phyloP scores from a whole-genome alignment of 176 grass and related monocot species.

The maize (Zea mays) region DNA sequence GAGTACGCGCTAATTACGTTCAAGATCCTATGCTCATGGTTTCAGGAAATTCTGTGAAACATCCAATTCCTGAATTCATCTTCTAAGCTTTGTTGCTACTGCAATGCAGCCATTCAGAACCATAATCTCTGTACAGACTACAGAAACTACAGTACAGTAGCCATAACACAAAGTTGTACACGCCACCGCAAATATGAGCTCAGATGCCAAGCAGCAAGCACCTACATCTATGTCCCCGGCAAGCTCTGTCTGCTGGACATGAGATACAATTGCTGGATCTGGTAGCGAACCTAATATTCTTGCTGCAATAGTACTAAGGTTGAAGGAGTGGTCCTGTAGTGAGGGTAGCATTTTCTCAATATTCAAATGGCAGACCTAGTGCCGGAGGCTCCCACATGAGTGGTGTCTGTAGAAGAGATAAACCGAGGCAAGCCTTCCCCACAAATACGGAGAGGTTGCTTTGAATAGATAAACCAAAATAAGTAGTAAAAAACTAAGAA shows the following conservation, averaged over 20 bases:
- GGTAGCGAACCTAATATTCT: neutral
- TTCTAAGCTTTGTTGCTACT: neutral
- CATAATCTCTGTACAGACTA: neutral
- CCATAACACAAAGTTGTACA: neutral
- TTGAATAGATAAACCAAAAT: neutral
- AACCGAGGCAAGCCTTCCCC: too few relatives aligned
- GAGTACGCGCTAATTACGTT: too few relatives aligned
- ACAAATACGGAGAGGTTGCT: too few relatives aligned
- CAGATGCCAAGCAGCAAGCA: neutral
- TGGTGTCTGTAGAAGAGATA: too few relatives aligned
- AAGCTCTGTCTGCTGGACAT: neutral
- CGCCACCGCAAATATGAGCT: neutral
- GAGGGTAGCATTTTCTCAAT: neutral
- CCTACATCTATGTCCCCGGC: neutral
- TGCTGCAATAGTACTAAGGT: neutral
- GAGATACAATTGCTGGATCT: neutral
- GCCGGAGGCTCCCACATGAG: too few relatives aligned
- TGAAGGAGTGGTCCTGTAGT: neutral
- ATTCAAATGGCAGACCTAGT: neutral
- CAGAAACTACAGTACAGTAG: neutral
- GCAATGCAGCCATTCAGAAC: too few relatives aligned
- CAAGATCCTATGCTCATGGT: neutral
- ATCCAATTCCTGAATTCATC: neutral
- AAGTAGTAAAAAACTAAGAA: neutral
- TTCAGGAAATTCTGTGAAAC: slow-evolving; percentile 1